Base-by-base conservation (phyloP, 495 filamentous ascomycete species). In the Penicillium coprophilum region DNA sequence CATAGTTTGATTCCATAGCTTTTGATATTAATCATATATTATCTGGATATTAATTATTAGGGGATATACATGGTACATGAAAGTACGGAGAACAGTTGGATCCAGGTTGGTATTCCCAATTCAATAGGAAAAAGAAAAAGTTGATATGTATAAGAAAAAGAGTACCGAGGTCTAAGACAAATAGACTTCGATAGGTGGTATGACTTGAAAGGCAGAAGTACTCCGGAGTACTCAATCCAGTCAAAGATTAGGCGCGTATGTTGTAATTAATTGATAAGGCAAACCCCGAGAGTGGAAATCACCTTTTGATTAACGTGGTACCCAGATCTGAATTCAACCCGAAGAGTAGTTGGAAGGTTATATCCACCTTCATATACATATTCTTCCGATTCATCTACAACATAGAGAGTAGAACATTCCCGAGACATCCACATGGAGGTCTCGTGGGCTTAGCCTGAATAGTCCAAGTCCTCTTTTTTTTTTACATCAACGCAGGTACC, bases 391-490 rank as follows among this genome's bases (percentile, higher is more conserved):
- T n/a, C n/a, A n/a, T 13, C 3, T 19, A 45, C 2, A 12, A 19
- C 36, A 10, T 17, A n/a, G 23, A 30, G 17, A 39, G 2, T 24
- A 40, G n/a, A n/a, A 52, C 50, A 52, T 52, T 52, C 49, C 49
- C 20, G 45, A 51, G 13, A 28, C 32, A 17, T 28, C 56, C 64
- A 67, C 61, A 67, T 67, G 64, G 64, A 64, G 52, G 64, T 64
- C 64, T 67, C 64, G 62, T 67, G 62, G 64, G 56, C 57, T 45
- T 58, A 49, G 47, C n/a, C 28, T 23, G 12, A 50, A 38, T 7
- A 13, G 31, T 39, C 12, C 44, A 46, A 46, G 23, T 36, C 27
- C 30, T 31, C 19, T 24, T 27, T 30, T 38, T 31, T 28, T 24
- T 27, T 30, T n/a, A 21, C 32, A 36, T 43, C 49, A 56, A 63